These are phyloP conservation scores for Dryadomyces quercivorus DNA, from an alignment of 2,329 filamentous ascomycete species.

Conservation along the genomic window DNA sequence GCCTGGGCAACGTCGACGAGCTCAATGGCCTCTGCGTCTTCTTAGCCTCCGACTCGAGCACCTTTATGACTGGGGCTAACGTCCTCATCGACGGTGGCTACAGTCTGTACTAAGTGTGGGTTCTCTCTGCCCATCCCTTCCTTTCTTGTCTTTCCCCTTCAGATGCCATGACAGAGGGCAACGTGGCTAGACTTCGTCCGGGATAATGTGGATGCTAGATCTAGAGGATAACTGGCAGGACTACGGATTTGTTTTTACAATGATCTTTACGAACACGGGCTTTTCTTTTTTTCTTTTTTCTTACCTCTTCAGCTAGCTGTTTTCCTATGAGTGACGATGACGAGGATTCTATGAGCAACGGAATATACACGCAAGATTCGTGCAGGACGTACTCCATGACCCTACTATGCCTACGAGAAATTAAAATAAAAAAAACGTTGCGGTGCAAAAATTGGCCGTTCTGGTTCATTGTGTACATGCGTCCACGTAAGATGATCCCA, in stretches of 20 bases:
- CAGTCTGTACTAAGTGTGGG: conserved; percentile 29
- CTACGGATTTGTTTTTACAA: neutral
- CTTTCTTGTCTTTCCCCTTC: neutral
- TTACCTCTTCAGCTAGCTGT: neutral
- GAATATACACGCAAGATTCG: neutral
- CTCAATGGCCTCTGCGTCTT: conserved; percentile 68
- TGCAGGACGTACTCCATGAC: too few relatives aligned
- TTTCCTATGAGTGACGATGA: neutral
- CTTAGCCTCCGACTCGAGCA: conserved; percentile 58
- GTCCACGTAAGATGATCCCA: too few relatives aligned
- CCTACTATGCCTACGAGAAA: neutral
- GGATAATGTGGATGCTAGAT: neutral
- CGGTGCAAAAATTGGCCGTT: too few relatives aligned
- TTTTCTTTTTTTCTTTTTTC: neutral
- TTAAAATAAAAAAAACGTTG: too few relatives aligned
- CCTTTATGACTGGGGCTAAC: conserved; percentile 70
- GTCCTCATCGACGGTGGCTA: conserved; percentile 60
- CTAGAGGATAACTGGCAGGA: neutral
- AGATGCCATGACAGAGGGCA: neutral
- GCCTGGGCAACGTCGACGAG: conserved; percentile 61
- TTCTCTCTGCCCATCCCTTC: neutral
- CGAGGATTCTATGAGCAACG: neutral
- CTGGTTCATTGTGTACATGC: too few relatives aligned
- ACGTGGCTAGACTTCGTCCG: neutral
- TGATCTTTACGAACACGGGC: neutral